Conservation (phyloP, 2,329 filamentous ascomycete species). For the Colletotrichum zoysiae region DNA sequence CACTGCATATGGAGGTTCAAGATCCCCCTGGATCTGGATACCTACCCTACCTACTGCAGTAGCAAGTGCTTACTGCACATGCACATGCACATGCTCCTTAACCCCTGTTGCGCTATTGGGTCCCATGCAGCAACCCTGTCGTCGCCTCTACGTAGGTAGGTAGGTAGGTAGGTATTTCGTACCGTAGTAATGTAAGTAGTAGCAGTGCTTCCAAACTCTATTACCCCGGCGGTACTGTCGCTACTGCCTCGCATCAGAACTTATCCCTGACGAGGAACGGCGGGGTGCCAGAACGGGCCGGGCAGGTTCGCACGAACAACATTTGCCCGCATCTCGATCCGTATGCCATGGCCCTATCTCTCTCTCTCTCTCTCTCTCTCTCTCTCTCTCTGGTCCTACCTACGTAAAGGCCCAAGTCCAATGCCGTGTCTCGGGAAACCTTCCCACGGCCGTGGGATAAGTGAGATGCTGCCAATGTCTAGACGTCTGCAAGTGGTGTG, state of each 20-base stretch:
- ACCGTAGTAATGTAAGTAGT: too few species aligned
- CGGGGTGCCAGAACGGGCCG: not conserved
- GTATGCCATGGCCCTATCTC: not conserved
- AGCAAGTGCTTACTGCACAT: not conserved
- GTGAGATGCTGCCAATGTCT: not conserved
- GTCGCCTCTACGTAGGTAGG: not conserved
- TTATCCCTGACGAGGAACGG: not conserved
- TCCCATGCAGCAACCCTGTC: constrained; percentile 13
- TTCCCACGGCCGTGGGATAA: not conserved
- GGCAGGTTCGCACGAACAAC: not conserved
- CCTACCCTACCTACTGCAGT: too few species aligned
- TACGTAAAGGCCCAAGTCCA: not conserved
- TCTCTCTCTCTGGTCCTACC: not conserved
- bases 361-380: not conserved
- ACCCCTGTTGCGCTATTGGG: not conserved
- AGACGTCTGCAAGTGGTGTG: not conserved
- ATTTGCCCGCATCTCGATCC: not conserved
- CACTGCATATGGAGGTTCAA: not conserved
- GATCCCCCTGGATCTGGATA: too few species aligned
- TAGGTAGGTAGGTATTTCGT: too few species aligned
- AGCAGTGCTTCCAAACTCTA: not conserved
- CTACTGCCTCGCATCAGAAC: not conserved
- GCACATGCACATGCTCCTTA: constrained; percentile 12
- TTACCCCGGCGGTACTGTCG: not conserved
- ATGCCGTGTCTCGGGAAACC: not conserved